These are phyloP conservation scores for Penicillium ochrochloron DNA, from an alignment of 495 filamentous ascomycete species.

Conservation along the genomic window DNA sequence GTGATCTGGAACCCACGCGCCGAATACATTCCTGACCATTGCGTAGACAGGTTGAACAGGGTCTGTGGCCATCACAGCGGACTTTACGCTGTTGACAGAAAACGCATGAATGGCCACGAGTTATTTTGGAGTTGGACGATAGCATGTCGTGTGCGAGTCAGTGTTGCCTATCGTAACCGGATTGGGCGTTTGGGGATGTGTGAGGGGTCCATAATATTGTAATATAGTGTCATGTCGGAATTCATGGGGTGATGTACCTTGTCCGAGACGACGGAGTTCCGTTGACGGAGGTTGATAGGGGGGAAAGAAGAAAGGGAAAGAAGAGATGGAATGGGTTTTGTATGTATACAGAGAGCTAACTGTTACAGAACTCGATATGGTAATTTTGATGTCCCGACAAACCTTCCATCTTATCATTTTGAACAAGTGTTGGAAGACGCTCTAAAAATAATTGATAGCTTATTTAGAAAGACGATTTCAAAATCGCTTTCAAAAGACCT, in stretches of 20 bases:
- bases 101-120: not conserved
- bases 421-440: too few relatives aligned
- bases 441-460: too few relatives aligned
- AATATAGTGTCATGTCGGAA: not conserved
- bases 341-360: not conserved
- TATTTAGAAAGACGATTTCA: too few relatives aligned
- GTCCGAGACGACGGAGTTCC: not conserved
- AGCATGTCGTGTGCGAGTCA: not conserved
- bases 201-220: not conserved
- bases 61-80: not conserved
- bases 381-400: too few relatives aligned
- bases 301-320: not conserved
- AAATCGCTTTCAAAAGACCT: too few relatives aligned
- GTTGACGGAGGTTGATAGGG: not conserved
- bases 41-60: not conserved
- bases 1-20: not conserved
- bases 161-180: not conserved
- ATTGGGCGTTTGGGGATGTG: not conserved
- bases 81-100: not conserved
- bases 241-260: not conserved
- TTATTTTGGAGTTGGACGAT: not conserved
- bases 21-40: not conserved
- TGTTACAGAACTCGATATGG: too few relatives aligned
- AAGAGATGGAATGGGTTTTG: too few relatives aligned
- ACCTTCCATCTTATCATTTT: too few relatives aligned